Evolutionary conservation across 495 filamentous ascomycete genomes (phyloP).

Genomic region (Penicillium canariense): DNA sequence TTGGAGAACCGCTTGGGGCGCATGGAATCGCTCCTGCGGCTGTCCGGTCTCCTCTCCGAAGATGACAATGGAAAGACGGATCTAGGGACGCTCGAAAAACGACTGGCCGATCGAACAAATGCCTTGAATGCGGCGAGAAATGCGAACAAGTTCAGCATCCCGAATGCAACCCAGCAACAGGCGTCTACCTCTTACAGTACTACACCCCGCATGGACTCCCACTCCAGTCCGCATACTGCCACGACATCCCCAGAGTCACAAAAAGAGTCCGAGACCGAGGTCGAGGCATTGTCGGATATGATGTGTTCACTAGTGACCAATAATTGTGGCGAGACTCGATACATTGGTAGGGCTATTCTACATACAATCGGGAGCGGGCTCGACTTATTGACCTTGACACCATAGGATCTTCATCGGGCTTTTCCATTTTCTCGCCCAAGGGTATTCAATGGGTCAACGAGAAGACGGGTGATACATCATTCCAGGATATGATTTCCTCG

Average conservation of each 20-base stretch:
- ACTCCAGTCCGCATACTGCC: constrained; percentile 58
- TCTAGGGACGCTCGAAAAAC: constrained; percentile 80
- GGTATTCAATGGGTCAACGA: constrained; percentile 99
- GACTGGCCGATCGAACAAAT: constrained; percentile 64
- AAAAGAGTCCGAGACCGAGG: constrained; percentile 64
- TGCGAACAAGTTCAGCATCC: constrained; percentile 27
- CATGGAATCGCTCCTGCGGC: constrained; percentile 85
- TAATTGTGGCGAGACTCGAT: constrained; percentile 91
- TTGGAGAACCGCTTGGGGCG: constrained; percentile 90
- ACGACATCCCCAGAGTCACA: constrained; percentile 59
- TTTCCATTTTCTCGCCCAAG: constrained; percentile 97
- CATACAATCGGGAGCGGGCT: not conserved
- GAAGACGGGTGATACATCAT: constrained; percentile 91
- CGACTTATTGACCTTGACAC: constrained; percentile 18
- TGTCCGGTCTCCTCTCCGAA: constrained; percentile 85
- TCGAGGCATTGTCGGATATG: constrained; percentile 92
- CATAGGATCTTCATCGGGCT: constrained; percentile 90
- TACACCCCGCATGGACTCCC: constrained; percentile 48
- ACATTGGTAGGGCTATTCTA: constrained; percentile 68
- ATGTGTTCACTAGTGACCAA: constrained; percentile 99
- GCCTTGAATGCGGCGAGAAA: constrained; percentile 38
- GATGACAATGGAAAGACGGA: constrained; percentile 87
- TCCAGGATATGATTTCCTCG: constrained; percentile 92
- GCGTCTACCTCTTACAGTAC: constrained; percentile 39
- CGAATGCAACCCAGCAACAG: constrained; percentile 27